Evolutionary conservation across 768 basidiomycete species (phyloP).

Genomic region (Tricholoma sp.): DNA sequence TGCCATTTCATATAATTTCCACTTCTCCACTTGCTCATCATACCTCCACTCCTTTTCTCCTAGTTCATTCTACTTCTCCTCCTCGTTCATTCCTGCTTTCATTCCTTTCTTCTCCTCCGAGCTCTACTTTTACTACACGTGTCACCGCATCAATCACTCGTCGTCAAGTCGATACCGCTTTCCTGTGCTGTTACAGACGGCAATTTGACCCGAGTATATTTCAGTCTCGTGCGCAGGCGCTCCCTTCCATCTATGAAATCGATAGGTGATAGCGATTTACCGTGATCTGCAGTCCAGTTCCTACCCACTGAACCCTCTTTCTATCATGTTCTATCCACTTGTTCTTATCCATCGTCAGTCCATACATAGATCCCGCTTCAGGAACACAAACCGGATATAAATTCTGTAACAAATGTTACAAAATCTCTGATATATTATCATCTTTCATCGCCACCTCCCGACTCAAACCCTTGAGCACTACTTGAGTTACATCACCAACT

Average conservation of each 20-base stretch:
- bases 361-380: not conserved
- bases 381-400: not conserved
- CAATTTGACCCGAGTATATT: not conserved
- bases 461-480: not conserved
- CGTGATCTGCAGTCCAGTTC: conserved; percentile 2
- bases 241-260: conserved; percentile 8
- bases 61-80: not conserved
- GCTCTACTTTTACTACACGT: not conserved
- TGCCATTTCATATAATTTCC: not conserved
- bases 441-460: not conserved
- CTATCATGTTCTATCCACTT: not conserved
- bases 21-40: not conserved
- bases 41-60: not conserved
- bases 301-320: not conserved
- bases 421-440: not conserved
- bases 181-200: not conserved
- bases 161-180: not conserved
- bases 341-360: not conserved
- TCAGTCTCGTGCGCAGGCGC: not conserved
- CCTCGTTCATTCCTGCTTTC: too few relatives aligned
- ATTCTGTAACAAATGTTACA: not conserved
- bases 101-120: too few relatives aligned
- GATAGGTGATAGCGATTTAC: conserved; percentile 16
- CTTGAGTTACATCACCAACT: not conserved
- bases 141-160: not conserved